phyloP scores from a whole-genome alignment of 495 filamentous ascomycete genomes.

The Talaromyces proteolyticus region DNA sequence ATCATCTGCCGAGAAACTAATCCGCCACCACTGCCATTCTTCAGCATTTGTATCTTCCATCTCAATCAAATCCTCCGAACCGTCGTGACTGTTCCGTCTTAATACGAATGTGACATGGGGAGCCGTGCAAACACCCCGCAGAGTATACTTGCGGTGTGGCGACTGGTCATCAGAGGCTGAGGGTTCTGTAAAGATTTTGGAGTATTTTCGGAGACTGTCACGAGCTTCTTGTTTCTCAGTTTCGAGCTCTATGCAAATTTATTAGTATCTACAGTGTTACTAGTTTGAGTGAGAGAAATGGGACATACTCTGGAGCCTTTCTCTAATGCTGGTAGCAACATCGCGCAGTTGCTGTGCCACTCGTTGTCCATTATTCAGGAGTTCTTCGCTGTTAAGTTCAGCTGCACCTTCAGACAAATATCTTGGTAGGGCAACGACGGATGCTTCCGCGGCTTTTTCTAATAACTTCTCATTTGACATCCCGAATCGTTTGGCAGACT shows the following conservation, averaged over 20 bases:
- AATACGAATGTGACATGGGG: conserved; percentile 49
- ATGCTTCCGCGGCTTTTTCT: conserved; percentile 27
- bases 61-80: conserved; percentile 17
- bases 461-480: conserved; percentile 28
- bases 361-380: conserved; percentile 10
- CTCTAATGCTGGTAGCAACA: conserved; percentile 36
- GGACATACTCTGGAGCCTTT: conserved; percentile 43
- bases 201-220: conserved; percentile 39
- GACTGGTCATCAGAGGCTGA: conserved; percentile 38
- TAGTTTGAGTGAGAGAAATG: too few species aligned
- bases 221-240: conserved; percentile 41
- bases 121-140: conserved; percentile 46
- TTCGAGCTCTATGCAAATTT: conserved; percentile 39
- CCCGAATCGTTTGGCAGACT: conserved; percentile 13
- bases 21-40: conserved; percentile 51
- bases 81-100: conserved; percentile 7
- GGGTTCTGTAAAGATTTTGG: conserved; percentile 49
- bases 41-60: conserved; percentile 10
- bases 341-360: conserved; percentile 31
- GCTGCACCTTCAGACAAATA: conserved; percentile 11
- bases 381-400: conserved; percentile 16
- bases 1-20: conserved; percentile 44
- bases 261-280: too few species aligned
- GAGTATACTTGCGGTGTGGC: conserved; percentile 39
- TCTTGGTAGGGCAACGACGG: conserved; percentile 19